Base-by-base conservation (phyloP, 352 stramenopile genomes). In the Phytophthora europaea region DNA sequence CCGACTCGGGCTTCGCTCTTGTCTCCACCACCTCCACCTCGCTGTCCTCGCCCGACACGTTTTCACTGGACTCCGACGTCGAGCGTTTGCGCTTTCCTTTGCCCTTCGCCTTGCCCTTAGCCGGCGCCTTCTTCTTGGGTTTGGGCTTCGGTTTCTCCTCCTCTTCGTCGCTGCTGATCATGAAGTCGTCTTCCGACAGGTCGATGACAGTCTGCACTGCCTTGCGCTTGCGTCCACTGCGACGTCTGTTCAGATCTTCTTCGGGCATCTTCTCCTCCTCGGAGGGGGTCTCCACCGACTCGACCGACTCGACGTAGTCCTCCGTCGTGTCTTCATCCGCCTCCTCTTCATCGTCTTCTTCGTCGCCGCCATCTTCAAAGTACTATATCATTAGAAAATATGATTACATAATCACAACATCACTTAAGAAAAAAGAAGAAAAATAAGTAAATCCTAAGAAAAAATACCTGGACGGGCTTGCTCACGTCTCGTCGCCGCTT, bases 1-100 rank as follows among this genome's bases (percentile, higher is more conserved):
- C 65, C 16, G 52, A 66, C 53, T 93, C 90, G n/a, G 91, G 83
- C 26, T 88, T 81, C 22, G 78, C 70, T 34, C 50, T 72, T n/a
- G 34, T 51, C 53, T 67, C 67, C 15, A 78, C 62, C 58, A 71
- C 62, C 40, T 71, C 56, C 47, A 67, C 61, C 1, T 76, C 65
- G 43, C 68, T 84, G 34, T 75, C 71, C 38, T 80, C 65, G 1
- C 71, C 72, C 8, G 52, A 73, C 20, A 48, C 45, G 9, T 75
- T 70, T 31, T 83, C 82, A 48, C 75, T 80, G 13, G 70, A 75
- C 10, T 83, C 67, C 3, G 61, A 74, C 18, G 61, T 72, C 26
- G 68, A 73, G 9, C 60, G 66, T 47, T 77, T 81, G 6, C 70
- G 57, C 48, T 79, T 82, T 8, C n/a, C 23, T 31, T 83, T 81